Evolutionary conservation across 352 stramenopile species (phyloP).

Genomic region (Globisporangium solare): DNA sequence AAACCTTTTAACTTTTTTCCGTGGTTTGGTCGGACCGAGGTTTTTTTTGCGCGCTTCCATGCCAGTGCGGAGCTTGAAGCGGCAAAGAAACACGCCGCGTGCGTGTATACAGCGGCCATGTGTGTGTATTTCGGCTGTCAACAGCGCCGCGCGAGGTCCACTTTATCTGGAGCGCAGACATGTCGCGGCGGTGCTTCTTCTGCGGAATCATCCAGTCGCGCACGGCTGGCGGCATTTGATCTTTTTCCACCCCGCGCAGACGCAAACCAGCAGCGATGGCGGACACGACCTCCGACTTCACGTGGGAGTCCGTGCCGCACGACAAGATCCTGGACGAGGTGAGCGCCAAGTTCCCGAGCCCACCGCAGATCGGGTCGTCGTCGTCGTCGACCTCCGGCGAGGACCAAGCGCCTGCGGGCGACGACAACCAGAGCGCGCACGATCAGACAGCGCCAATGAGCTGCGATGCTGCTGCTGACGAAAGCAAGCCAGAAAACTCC

Average conservation of each 20-base stretch:
- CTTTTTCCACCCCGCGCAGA: neutral
- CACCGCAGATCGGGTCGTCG: neutral
- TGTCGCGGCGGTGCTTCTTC: neutral
- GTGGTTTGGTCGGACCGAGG: neutral
- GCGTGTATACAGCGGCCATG: neutral
- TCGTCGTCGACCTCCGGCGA: neutral
- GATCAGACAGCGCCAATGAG: neutral
- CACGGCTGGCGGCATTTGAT: neutral
- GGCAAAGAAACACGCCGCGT: neutral
- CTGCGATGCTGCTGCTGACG: neutral
- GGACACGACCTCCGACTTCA: neutral
- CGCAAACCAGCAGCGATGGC: neutral
- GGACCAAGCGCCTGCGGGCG: neutral
- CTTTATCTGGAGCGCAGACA: neutral
- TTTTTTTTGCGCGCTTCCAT: neutral
- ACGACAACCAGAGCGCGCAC: neutral
- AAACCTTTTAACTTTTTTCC: too few relatives aligned
- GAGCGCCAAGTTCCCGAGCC: neutral
- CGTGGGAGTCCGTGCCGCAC: neutral
- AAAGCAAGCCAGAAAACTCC: neutral
- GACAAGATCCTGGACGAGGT: neutral
- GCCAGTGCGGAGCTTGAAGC: neutral
- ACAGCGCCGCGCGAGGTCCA: neutral
- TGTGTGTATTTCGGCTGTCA: neutral
- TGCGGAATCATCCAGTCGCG: neutral